These are phyloP conservation scores for Tricholoma bakamatsutake DNA, from an alignment of 768 basidiomycete genomes.

Conservation along the genomic window DNA sequence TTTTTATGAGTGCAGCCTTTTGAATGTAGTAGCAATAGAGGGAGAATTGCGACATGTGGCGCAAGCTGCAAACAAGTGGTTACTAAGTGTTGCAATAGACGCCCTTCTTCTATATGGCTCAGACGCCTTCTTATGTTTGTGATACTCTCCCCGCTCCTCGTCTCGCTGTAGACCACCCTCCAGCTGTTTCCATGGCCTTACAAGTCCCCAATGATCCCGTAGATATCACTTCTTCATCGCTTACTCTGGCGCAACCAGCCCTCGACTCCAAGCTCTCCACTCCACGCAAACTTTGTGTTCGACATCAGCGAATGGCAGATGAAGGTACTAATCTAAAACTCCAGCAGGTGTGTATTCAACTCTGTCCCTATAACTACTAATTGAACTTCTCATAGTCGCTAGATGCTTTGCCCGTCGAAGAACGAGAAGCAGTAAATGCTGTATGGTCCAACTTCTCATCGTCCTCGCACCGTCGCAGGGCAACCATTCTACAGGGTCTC, in stretches of 20 bases:
- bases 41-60: conserved; percentile 40
- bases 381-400: conserved; percentile 57
- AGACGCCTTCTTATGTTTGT: conserved; percentile 46
- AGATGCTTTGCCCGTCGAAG: conserved; percentile 79
- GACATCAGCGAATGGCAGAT: conserved; percentile 96
- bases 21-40: conserved; percentile 14
- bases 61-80: conserved; percentile 24
- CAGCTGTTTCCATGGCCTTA: conserved; percentile 7
- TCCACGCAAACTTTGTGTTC: conserved; percentile 77
- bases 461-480: conserved; percentile 84
- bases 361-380: background rate
- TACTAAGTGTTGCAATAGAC: background rate
- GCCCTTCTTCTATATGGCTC: background rate
- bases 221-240: conserved; percentile 6
- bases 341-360: conserved; percentile 60
- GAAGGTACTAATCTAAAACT: conserved; percentile 89
- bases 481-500: conserved; percentile 92
- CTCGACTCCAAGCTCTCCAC: conserved; percentile 19
- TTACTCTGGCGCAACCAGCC: background rate
- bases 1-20: conserved; percentile 9
- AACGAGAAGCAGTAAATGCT: conserved; percentile 82
- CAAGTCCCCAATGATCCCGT: conserved; percentile 29
- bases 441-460: conserved; percentile 98
- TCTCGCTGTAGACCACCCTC: conserved; percentile 29
- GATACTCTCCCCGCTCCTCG: conserved; percentile 67